Evolutionary conservation across 2,329 filamentous ascomycete genomes (phyloP).

Genomic region (Periconia digitata): DNA sequence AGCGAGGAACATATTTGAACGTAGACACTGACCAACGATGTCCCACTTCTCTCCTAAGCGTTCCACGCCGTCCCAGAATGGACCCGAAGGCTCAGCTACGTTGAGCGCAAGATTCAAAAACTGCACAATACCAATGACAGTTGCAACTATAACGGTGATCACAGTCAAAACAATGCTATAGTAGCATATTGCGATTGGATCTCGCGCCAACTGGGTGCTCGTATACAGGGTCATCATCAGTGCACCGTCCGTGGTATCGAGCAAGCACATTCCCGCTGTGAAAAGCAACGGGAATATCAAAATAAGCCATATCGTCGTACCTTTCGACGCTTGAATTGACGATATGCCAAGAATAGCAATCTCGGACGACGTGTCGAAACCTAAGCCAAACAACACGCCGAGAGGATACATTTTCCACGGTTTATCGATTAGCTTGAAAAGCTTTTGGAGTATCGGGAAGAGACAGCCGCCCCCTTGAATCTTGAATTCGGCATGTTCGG

Average conservation of each 20-base stretch:
- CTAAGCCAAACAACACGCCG: conserved; percentile 81
- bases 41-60: conserved; percentile 45
- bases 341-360: conserved; percentile 90
- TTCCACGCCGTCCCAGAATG: conserved; percentile 89
- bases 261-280: conserved; percentile 91
- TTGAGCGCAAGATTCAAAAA: conserved; percentile 77
- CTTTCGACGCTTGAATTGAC: conserved; percentile 79
- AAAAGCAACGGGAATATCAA: conserved; percentile 89
- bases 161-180: conserved; percentile 87
- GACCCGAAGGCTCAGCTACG: conserved; percentile 70
- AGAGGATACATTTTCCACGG: conserved; percentile 97
- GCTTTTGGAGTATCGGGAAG: conserved; percentile 67
- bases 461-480: conserved; percentile 79
- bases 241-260: conserved; percentile 90
- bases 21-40: conserved; percentile 33
- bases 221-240: conserved; percentile 96
- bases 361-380: conserved; percentile 94
- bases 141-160: conserved; percentile 79
- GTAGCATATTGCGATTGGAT: conserved; percentile 87
- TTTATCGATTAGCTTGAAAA: conserved; percentile 72
- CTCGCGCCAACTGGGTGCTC: conserved; percentile 72
- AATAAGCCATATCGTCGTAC: conserved; percentile 92
- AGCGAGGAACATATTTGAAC: conserved; percentile 39
- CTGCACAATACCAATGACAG: conserved; percentile 85
- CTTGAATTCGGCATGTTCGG: conserved; percentile 59